Percentiles rank a stretch among this genome's conserved stretches.
These are phyloP conservation scores for Adiantum capillusveneris DNA, from an alignment of 75 land plant genomes.

Conservation along the genomic window DNA sequence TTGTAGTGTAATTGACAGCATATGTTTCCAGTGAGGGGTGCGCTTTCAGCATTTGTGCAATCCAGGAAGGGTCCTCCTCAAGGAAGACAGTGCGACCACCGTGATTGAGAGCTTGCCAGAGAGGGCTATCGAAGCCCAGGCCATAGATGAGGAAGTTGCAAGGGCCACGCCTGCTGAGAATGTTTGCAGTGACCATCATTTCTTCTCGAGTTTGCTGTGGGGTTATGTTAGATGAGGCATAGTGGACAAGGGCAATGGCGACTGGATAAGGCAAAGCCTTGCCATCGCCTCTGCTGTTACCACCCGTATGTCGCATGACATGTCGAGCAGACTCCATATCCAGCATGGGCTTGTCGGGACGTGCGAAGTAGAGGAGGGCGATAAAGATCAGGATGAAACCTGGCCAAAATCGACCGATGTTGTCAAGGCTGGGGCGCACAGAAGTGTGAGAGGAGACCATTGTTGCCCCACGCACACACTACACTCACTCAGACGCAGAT, in stretches of 20 bases:
- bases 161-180: constrained; percentile 37
- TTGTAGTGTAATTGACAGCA: constrained; percentile 39
- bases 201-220: constrained; percentile 70
- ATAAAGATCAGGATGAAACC: too few species aligned
- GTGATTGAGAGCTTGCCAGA: constrained; percentile 65
- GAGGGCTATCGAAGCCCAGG: constrained; percentile 63
- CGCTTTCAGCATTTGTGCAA: constrained; percentile 17
- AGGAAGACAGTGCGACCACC: constrained; percentile 67
- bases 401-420: too few species aligned
- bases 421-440: too few species aligned
- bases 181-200: constrained; percentile 42
- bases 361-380: too few species aligned
- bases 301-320: too few species aligned
- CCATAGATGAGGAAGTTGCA: constrained; percentile 88
- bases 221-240: constrained; percentile 39
- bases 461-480: too few species aligned
- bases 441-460: too few species aligned
- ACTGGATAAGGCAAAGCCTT: not conserved
- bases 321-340: too few species aligned
- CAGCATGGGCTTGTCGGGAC: too few species aligned
- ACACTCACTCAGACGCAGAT: too few species aligned
- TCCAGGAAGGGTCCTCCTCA: constrained; percentile 66
- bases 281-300: not conserved
- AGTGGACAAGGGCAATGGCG: too few species aligned
- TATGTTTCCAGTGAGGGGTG: constrained; percentile 30